Evolutionary conservation across 148 eudicot genomes (phyloP), one percentile per base, ranked within the genome.

Genomic region (Silene latifolia): DNA sequence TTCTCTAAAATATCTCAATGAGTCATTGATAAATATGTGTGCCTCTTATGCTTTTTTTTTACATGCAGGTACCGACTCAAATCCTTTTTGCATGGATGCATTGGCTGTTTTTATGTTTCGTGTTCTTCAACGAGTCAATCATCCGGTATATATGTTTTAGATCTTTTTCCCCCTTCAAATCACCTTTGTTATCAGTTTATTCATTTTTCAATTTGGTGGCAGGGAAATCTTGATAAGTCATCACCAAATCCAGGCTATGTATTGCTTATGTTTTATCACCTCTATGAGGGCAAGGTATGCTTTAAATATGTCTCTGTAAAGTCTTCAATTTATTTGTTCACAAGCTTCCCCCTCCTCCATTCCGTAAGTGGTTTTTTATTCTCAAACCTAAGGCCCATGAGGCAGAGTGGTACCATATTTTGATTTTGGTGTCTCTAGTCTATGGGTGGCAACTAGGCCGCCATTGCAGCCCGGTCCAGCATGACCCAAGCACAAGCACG

Each of bases 191-290:
- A 17, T 63, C 46, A 44, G 21, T 39, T 51, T 69, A 21, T 46
- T 56, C 7, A 24, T 9, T 11, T 14, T 73, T 25, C 24, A 70
- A 10, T 66, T 59, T 70, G 80, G 77, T 18, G 27, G 64, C 74
- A 95, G 98, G 98, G 98, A 62, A 92, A 89, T 87, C 97, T 95
- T 72, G 98, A 95, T 80, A 87, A 84, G 82, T 81, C 91, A 74
- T 89, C 92, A 75, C 89, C 90, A 67, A 92, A 90, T 85, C 91
- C 88, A 67, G 96, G 98, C 69, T 92, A 86, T 83, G 96, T 95
- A 39, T 76, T 95, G 84, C 87, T 95, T 63, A 89, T 95, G 92
- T 95, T 95, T 82, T 92, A 95, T 80, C 79, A 90, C 72, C 92
- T 95, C 32, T 95, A 95, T 79, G 91, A 92, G 63, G 97, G 96